These are phyloP conservation scores for Taphrina flavorubra DNA, from an alignment of 1,139 yeast species.

Conservation along the genomic window DNA sequence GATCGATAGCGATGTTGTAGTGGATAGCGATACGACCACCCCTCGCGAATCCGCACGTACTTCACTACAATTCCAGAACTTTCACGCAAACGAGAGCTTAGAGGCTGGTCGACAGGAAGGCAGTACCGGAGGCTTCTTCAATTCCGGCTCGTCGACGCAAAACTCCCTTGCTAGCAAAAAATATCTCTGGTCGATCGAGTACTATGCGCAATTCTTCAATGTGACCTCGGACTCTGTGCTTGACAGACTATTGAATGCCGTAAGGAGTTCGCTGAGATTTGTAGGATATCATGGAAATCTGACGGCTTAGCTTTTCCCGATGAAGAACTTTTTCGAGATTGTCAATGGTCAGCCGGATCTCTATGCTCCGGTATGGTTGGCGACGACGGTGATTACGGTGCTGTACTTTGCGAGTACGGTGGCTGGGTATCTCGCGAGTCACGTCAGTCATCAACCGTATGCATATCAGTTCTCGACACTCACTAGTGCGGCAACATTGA, in stretches of 20 bases:
- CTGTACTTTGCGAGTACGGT: constrained; percentile 75
- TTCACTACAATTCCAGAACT: constrained; percentile 32
- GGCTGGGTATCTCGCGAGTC: constrained; percentile 60
- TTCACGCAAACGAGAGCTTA: constrained; percentile 35
- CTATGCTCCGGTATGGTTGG: constrained; percentile 85
- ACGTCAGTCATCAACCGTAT: constrained; percentile 57
- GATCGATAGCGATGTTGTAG: constrained; percentile 32
- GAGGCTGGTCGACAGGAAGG: constrained; percentile 21
- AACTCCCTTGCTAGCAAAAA: constrained; percentile 42
- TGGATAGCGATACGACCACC: constrained; percentile 1
- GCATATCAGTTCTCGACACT: constrained; percentile 67
- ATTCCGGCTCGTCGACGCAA: constrained; percentile 6
- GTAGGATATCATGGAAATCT: background rate
- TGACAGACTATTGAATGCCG: constrained; percentile 25
- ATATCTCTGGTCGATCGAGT: constrained; percentile 45
- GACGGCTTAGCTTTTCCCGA: constrained; percentile 50
- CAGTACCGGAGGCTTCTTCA: constrained; percentile 22
- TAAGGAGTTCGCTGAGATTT: background rate
- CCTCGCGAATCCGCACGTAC: constrained; percentile 17
- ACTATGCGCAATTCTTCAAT: constrained; percentile 46
- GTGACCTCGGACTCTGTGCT: constrained; percentile 44
- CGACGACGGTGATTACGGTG: constrained; percentile 73
- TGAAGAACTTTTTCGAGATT: constrained; percentile 55
- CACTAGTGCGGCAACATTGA: constrained; percentile 66
- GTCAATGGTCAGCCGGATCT: constrained; percentile 60